Evolutionary conservation across 1,284 basidiomycete species (phyloP).

Genomic region (Cryptococcus floricola): DNA sequence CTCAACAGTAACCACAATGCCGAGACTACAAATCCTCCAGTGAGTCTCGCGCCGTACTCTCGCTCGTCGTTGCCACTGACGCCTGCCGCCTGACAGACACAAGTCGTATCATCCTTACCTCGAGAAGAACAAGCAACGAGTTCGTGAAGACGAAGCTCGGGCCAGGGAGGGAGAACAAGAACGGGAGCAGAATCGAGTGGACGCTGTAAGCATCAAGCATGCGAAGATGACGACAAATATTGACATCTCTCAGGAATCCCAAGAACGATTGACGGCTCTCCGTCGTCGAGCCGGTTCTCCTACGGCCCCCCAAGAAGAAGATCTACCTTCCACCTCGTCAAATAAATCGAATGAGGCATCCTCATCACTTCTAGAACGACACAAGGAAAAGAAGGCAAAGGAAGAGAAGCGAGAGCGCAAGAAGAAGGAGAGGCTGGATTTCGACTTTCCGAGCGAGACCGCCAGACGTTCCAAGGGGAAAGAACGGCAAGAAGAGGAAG

Average conservation of each 20-base stretch:
- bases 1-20: too few species aligned
- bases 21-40: too few species aligned
- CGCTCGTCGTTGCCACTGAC: neutral
- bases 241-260: constrained; percentile 23
- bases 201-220: constrained; percentile 21
- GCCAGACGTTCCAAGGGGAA: constrained; percentile 23
- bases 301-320: constrained; percentile 13
- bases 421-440: constrained; percentile 28
- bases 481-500: constrained; percentile 7
- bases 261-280: constrained; percentile 35
- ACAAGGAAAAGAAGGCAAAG: constrained; percentile 27
- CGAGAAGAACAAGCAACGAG: constrained; percentile 50
- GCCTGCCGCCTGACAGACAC: constrained; percentile 27
- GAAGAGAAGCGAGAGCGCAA: constrained; percentile 21
- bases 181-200: constrained; percentile 36
- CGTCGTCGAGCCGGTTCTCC: constrained; percentile 38
- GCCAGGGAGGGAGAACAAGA: constrained; percentile 38
- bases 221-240: neutral
- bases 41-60: neutral
- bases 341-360: neutral
- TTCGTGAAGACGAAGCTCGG: constrained; percentile 48
- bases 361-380: constrained; percentile 29
- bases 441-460: constrained; percentile 43
- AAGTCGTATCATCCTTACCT: constrained; percentile 51
- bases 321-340: constrained; percentile 32